These are phyloP conservation scores for Didymella exigua DNA, from an alignment of 2,329 filamentous ascomycete genomes.

Conservation along the genomic window DNA sequence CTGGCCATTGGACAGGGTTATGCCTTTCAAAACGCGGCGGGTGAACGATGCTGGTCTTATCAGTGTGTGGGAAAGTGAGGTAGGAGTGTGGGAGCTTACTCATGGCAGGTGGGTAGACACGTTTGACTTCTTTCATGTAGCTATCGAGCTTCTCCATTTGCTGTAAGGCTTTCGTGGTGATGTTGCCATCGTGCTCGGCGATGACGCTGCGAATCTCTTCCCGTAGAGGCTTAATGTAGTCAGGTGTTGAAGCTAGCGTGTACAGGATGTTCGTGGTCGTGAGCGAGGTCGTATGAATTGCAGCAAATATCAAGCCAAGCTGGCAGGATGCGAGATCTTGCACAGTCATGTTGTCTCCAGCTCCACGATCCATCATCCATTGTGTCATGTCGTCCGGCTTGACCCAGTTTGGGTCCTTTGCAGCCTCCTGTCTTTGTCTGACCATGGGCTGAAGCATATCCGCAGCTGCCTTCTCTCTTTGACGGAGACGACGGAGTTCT, in stretches of 20 bases:
- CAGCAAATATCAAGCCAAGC: conserved; percentile 37
- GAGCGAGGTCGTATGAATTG: conserved; percentile 41
- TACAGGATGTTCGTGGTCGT: conserved; percentile 39
- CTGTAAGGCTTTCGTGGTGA: conserved; percentile 39
- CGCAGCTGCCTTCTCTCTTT: conserved; percentile 22
- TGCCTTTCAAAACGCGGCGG: conserved; percentile 58
- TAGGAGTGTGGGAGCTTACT: conserved; percentile 21
- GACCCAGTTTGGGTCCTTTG: conserved; percentile 37
- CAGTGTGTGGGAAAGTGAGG: neutral
- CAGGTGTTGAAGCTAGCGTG: conserved; percentile 41
- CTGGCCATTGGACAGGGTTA: conserved; percentile 62
- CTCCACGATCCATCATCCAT: conserved; percentile 42
- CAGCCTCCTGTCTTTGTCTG: conserved; percentile 27
- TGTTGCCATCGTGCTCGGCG: conserved; percentile 40
- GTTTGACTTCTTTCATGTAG: conserved; percentile 46
- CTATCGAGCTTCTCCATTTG: conserved; percentile 46
- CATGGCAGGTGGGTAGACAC: conserved; percentile 31
- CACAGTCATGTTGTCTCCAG: conserved; percentile 11
- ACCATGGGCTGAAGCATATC: conserved; percentile 35
- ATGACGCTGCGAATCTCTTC: conserved; percentile 50
- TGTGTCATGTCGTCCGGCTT: conserved; percentile 48
- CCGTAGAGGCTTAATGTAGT: conserved; percentile 51
- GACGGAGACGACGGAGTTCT: conserved; percentile 28
- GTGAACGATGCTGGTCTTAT: conserved; percentile 50
- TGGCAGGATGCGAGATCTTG: conserved; percentile 17